A percentile compares a stretch with the other conserved stretches of the same genome.
Evolutionary conservation across 495 filamentous ascomycete genomes (phyloP).

Genomic region (Aspergillus sclerotiicarbonarius): DNA sequence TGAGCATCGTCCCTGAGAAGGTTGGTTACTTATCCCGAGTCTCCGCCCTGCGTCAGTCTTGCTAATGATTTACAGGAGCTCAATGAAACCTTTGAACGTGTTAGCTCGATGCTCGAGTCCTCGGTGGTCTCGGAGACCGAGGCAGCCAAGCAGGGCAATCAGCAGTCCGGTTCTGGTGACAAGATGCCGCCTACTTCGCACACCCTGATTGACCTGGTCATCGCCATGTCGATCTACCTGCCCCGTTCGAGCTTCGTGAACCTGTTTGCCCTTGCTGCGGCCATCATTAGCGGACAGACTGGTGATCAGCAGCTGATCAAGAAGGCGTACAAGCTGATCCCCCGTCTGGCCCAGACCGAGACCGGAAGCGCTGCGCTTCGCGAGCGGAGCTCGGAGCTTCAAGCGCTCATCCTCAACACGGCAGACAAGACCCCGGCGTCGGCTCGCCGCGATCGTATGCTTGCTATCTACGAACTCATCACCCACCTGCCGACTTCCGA

Average conservation of each 20-base stretch:
- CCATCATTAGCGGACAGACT: slow-evolving; percentile 65
- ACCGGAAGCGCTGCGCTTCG: slow-evolving; percentile 66
- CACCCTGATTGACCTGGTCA: slow-evolving; percentile 92
- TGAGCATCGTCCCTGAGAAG: slow-evolving; percentile 77
- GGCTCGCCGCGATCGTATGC: slow-evolving; percentile 77
- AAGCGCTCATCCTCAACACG: slow-evolving; percentile 71
- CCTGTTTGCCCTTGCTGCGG: slow-evolving; percentile 78
- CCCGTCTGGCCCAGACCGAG: slow-evolving; percentile 78
- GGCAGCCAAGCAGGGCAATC: slow-evolving; percentile 61
- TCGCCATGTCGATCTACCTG: slow-evolving; percentile 91
- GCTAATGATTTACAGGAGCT: slow-evolving; percentile 57
- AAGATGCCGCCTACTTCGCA: slow-evolving; percentile 91
- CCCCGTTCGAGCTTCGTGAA: slow-evolving; percentile 75
- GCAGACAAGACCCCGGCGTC: slow-evolving; percentile 80
- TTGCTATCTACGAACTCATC: slow-evolving; percentile 75
- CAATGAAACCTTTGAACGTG: slow-evolving; percentile 80
- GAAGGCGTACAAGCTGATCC: slow-evolving; percentile 97
- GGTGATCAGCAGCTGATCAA: slow-evolving; percentile 92
- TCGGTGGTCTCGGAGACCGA: slow-evolving; percentile 54
- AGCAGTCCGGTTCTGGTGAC: slow-evolving; percentile 55
- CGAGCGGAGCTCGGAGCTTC: slow-evolving; percentile 71
- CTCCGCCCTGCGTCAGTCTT: slow-evolving; percentile 1
- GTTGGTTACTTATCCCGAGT: slow-evolving; percentile 29
- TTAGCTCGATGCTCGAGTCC: slow-evolving; percentile 76
- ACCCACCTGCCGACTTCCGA: slow-evolving; percentile 69